Evolutionary conservation across 2,329 filamentous ascomycete genomes (phyloP).

Genomic region (Penicillium sp.): DNA sequence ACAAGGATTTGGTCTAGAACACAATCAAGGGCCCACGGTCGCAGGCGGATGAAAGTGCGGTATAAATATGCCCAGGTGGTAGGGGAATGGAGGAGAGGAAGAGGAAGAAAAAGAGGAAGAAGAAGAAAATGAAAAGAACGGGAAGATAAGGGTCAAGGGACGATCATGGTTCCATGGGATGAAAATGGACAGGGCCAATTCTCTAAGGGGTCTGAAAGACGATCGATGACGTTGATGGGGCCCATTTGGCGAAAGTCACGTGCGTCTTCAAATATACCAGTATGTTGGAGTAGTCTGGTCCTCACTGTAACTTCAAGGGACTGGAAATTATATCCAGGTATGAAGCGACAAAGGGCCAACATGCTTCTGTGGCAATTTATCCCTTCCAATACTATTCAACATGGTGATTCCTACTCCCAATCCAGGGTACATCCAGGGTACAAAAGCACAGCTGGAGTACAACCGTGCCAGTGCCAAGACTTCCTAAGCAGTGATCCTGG

Average conservation of each 20-base stretch:
- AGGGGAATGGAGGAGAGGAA: slow-evolving; percentile 1
- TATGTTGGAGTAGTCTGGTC: background rate
- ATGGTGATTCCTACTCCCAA: background rate
- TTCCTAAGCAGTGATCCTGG: background rate
- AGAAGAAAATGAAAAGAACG: slow-evolving; percentile 7
- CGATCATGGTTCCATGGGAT: slow-evolving; percentile 23
- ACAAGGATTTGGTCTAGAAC: slow-evolving; percentile 5
- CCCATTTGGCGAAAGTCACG: slow-evolving; percentile 2
- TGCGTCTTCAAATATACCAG: background rate
- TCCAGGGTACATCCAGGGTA: no score
- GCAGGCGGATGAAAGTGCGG: background rate
- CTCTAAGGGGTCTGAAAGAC: slow-evolving; percentile 9
- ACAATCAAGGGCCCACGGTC: slow-evolving; percentile 6
- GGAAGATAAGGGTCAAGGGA: slow-evolving; percentile 13
- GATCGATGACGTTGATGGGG: slow-evolving; percentile 12
- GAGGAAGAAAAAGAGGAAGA: slow-evolving; percentile 5
- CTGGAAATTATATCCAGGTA: background rate
- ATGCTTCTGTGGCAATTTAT: background rate
- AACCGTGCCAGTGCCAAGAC: slow-evolving; percentile 17
- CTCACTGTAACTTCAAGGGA: background rate
- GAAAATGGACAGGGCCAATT: slow-evolving; percentile 10
- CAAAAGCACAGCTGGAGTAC: background rate
- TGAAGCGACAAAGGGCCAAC: background rate
- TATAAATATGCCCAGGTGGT: background rate
- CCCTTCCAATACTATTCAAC: background rate